Evolutionary conservation across 129 eudicot genomes (phyloP).

Genomic region (Scalesia atractyloides): DNA sequence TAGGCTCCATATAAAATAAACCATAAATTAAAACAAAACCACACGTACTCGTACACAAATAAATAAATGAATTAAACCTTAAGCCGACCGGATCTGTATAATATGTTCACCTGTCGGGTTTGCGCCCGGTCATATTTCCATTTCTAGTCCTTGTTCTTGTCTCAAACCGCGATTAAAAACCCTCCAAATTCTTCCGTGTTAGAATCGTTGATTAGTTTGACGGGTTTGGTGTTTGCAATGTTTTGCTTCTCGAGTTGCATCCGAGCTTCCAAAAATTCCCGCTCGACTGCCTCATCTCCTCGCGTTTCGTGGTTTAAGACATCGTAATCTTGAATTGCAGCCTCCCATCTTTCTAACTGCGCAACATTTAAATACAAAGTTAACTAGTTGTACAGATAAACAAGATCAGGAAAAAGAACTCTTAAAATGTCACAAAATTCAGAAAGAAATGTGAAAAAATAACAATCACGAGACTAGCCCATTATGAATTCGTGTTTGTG

Average conservation of each 20-base stretch:
- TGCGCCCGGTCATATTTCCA: neutral
- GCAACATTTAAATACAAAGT: neutral
- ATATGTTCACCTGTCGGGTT: neutral
- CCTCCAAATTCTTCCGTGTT: constrained; percentile 41
- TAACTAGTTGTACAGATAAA: neutral
- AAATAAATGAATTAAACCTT: neutral
- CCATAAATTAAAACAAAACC: constrained; percentile 20
- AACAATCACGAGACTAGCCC: no score
- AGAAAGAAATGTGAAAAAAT: no score
- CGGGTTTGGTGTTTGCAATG: constrained; percentile 18
- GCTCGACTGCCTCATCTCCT: constrained; percentile 50
- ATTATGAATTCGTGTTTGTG: no score
- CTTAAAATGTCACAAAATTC: neutral
- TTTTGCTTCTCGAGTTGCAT: constrained; percentile 50
- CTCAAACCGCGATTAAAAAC: constrained; percentile 37
- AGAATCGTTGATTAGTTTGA: constrained; percentile 33
- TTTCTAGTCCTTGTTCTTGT: neutral
- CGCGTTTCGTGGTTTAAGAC: constrained; percentile 53
- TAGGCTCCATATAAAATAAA: constrained; percentile 21
- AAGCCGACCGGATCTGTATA: constrained; percentile 11
- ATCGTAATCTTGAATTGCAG: constrained; percentile 71
- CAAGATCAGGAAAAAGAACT: neutral
- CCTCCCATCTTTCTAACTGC: constrained; percentile 81
- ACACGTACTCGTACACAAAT: constrained; percentile 12
- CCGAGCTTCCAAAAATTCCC: constrained; percentile 51